Evolutionary conservation across 2,329 filamentous ascomycete genomes (phyloP).

Genomic region (Elsinoe australis): DNA sequence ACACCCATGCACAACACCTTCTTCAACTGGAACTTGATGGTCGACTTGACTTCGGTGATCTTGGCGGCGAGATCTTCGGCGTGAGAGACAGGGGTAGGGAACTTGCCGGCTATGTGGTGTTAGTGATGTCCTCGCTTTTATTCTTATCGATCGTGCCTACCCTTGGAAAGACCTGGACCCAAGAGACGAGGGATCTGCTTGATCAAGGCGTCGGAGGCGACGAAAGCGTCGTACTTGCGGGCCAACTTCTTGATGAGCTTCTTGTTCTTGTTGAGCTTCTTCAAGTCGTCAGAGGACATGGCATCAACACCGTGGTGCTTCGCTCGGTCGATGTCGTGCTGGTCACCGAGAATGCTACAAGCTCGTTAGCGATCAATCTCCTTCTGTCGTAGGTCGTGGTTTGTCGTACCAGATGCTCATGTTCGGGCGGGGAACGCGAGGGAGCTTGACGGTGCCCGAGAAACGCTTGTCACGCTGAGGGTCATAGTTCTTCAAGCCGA

Average conservation of each 20-base stretch:
- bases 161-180: slow-evolving; percentile 96
- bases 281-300: slow-evolving; percentile 97
- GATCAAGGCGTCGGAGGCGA: slow-evolving; percentile 95
- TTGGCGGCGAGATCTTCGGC: slow-evolving; percentile 85
- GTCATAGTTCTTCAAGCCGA: slow-evolving; percentile 95
- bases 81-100: slow-evolving; percentile 98
- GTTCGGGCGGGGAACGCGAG: slow-evolving; percentile 80
- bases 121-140: too few species aligned
- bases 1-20: slow-evolving; percentile 99
- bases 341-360: slow-evolving; percentile 79
- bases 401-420: slow-evolving; percentile 78
- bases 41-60: slow-evolving; percentile 99
- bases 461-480: slow-evolving; percentile 99
- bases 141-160: too few species aligned
- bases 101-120: slow-evolving; percentile 97
- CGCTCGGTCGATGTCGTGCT: slow-evolving; percentile 99
- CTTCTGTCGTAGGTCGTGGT: too few species aligned
- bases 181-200: slow-evolving; percentile 99
- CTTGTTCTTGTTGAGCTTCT: slow-evolving; percentile 99
- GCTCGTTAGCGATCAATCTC: too few species aligned
- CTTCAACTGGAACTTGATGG: slow-evolving; percentile 99
- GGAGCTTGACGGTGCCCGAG: slow-evolving; percentile 96
- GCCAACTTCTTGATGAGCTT: slow-evolving; percentile 99
- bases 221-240: slow-evolving; percentile 99
- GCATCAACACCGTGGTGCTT: slow-evolving; percentile 98